Evolutionary conservation across 805 yeast genomes (phyloP), one percentile per base, ranked within the genome.

Genomic region (Lachancea quebecensis): DNA sequence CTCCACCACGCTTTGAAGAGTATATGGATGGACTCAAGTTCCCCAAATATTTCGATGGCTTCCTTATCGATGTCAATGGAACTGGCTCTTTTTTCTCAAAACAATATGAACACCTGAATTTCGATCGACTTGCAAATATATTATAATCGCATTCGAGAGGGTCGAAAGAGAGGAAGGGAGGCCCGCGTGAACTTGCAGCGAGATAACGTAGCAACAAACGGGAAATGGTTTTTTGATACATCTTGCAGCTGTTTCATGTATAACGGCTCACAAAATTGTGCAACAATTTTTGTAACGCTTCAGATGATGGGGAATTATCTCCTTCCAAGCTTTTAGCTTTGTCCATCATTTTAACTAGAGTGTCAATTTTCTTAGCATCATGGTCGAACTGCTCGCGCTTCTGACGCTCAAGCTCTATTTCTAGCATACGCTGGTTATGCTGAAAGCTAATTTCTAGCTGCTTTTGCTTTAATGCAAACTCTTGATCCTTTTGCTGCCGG

Each of bases 321-420:
- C 28, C 28, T 36, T 36, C 39, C 28, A 36, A 36, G 39, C 39
- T 36, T 16, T 36, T 36, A 36, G 39, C 39, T n/a, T 14, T 16
- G 21, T 11, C 39, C 39, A 36, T 18, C 28, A 16, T 36, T 18
- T 14, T 36, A 11, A 16, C n/a, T 11, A 36, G 27, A 11, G 39
- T 16, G 28, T 36, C 39, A 36, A 18, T 16, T 18, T 36, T 36
- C 21, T 36, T 36, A 14, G 27, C 39, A 18, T 36, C 39, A 18
- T 16, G n/a, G 9, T 36, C 39, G 9, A 36, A 36, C 28, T 18
- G 39, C n/a, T 15, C 39, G 39, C 39, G 28, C n/a, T 36, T 36
- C 10, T 18, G 12, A 16, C 28, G 21, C 39, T 36, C 39, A 36
- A 18, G 28, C 27, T 36, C 28, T 36, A 36, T 15, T 14, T 36